Evolutionary conservation across 2,329 filamentous ascomycete genomes (phyloP).

Genomic region (Colletotrichum tabaci): DNA sequence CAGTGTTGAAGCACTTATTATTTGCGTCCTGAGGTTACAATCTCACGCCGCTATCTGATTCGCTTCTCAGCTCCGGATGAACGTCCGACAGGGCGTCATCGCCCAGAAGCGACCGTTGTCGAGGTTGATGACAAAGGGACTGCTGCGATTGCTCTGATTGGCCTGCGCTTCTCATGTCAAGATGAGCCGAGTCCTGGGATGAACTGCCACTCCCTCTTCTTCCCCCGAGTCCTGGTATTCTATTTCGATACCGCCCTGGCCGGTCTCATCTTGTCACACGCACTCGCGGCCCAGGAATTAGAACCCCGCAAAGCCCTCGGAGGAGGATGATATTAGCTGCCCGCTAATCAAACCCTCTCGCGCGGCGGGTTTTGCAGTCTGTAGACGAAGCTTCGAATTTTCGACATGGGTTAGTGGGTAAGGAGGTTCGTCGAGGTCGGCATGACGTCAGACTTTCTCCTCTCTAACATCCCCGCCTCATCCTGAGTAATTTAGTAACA

Average conservation of each 20-base stretch:
- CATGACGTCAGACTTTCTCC: slow-evolving; percentile 35
- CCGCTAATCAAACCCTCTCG: background rate
- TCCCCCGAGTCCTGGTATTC: slow-evolving; percentile 4
- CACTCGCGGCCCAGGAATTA: background rate
- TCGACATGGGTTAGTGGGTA: slow-evolving; percentile 34
- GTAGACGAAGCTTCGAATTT: slow-evolving; percentile 30
- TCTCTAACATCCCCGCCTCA: slow-evolving; percentile 15
- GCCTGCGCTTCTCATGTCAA: background rate
- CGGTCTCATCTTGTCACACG: background rate
- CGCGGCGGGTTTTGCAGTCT: slow-evolving; percentile 18
- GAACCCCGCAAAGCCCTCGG: background rate
- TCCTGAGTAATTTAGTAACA: slow-evolving; percentile 24
- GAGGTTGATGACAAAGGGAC: slow-evolving; percentile 12
- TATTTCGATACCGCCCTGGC: slow-evolving; percentile 7
- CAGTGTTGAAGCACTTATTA: too few species aligned
- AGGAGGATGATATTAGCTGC: too few species aligned
- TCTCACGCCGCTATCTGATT: background rate
- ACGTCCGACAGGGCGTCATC: background rate
- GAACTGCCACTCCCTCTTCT: slow-evolving; percentile 25
- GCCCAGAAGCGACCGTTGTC: background rate
- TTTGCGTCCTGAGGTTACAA: too few species aligned
- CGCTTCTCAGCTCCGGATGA: slow-evolving; percentile 12
- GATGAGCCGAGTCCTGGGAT: slow-evolving; percentile 13
- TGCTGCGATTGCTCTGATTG: slow-evolving; percentile 9
- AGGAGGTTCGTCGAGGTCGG: slow-evolving; percentile 27